phyloP scores from a whole-genome alignment of 371 early-diverging fungal species.

The Rhizopus stolonifer region DNA sequence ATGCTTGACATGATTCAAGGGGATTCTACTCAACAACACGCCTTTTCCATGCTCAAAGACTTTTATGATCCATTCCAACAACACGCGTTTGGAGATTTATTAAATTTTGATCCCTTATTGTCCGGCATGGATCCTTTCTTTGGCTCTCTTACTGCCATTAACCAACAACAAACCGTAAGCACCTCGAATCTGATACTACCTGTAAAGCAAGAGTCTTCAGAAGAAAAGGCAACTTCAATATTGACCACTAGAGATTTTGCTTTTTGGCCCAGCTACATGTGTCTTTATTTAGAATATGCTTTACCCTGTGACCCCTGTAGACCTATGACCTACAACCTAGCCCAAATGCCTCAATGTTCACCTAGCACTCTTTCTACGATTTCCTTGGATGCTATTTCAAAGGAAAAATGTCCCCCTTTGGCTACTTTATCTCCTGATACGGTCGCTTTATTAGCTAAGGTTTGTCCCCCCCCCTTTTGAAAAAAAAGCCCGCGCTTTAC shows the following conservation, averaged over 20 bases:
- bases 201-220: neutral
- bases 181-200: neutral
- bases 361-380: slow-evolving; percentile 26
- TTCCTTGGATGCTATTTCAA: slow-evolving; percentile 10
- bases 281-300: slow-evolving; percentile 45
- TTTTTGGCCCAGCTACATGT: slow-evolving; percentile 51
- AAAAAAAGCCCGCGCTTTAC: neutral
- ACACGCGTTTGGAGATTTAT: neutral
- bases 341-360: slow-evolving; percentile 42
- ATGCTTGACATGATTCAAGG: slow-evolving; percentile 51
- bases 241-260: neutral
- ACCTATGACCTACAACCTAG: slow-evolving; percentile 37
- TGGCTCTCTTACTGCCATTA: slow-evolving; percentile 1
- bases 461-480: slow-evolving; percentile 3
- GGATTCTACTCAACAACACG: slow-evolving; percentile 20
- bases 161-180: neutral
- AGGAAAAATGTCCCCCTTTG: slow-evolving; percentile 43
- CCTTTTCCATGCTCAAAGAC: slow-evolving; percentile 26
- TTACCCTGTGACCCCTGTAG: slow-evolving; percentile 38
- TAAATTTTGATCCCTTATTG: neutral
- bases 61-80: slow-evolving; percentile 33
- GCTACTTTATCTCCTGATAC: neutral
- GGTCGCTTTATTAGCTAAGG: slow-evolving; percentile 17
- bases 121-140: slow-evolving; percentile 11
- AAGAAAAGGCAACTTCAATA: neutral